Conservation (phyloP, 176 grass and related monocot genomes). For the Dendrocalamus sinicus region DNA sequence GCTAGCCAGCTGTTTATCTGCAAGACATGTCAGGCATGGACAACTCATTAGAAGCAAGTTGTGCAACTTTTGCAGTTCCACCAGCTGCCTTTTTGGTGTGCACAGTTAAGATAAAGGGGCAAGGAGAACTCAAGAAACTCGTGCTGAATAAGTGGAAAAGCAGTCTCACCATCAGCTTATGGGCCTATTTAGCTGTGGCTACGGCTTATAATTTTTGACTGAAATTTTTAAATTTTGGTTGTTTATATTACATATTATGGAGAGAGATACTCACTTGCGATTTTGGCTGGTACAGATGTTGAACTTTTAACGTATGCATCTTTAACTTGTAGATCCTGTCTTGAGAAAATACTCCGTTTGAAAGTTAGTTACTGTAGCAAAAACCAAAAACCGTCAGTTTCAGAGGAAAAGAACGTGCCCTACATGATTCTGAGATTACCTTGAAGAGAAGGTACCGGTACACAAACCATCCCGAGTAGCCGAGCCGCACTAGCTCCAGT, state of each 20-base stretch:
- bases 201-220: too few species aligned
- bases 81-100: conserved; percentile 32
- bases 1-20: conserved; percentile 33
- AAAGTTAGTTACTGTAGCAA: too few species aligned
- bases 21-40: conserved; percentile 16
- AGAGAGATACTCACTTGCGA: too few species aligned
- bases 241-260: too few species aligned
- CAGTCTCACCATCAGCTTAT: neutral
- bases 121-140: conserved; percentile 34
- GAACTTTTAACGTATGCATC: too few species aligned
- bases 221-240: too few species aligned
- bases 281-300: too few species aligned
- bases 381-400: too few species aligned
- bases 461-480: conserved; percentile 77
- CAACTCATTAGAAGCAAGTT: conserved; percentile 27
- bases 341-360: too few species aligned
- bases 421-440: conserved; percentile 51
- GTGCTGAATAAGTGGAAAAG: conserved; percentile 30
- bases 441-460: conserved; percentile 83
- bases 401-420: neutral
- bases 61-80: conserved; percentile 23
- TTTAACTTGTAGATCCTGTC: too few species aligned
- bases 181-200: too few species aligned
- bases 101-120: conserved; percentile 6
- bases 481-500: conserved; percentile 72